These are phyloP conservation scores for Yamadazyma philogaea DNA, from an alignment of 805 yeast genomes.

Conservation along the genomic window DNA sequence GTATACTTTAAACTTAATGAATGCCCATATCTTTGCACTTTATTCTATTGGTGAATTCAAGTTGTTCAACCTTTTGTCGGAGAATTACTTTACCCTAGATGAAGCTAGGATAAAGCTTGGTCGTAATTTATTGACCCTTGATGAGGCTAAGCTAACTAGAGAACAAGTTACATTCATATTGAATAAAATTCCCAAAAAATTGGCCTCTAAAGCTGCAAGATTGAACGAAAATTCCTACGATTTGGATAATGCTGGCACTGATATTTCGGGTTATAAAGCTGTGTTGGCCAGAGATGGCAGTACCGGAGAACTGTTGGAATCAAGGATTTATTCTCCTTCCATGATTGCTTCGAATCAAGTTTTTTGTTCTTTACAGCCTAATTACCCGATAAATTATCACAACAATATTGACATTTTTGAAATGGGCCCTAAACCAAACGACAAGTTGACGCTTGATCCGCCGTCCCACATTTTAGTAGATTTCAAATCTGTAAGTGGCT, in stretches of 20 bases:
- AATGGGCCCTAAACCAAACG: slow-evolving; percentile 45
- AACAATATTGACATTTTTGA: slow-evolving; percentile 24
- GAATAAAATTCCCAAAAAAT: slow-evolving; percentile 58
- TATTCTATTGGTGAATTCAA: slow-evolving; percentile 69
- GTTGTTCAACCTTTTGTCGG: slow-evolving; percentile 54
- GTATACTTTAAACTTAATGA: slow-evolving; percentile 53
- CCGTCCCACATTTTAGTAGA: slow-evolving; percentile 73
- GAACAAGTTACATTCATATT: slow-evolving; percentile 52
- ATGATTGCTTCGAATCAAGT: slow-evolving; percentile 64
- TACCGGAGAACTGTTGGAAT: slow-evolving; percentile 54
- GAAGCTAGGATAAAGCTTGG: slow-evolving; percentile 53
- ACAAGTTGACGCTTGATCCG: slow-evolving; percentile 47
- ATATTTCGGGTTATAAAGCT: slow-evolving; percentile 64
- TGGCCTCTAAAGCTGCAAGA: slow-evolving; percentile 43
- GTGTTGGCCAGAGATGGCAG: slow-evolving; percentile 60
- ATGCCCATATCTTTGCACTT: slow-evolving; percentile 64
- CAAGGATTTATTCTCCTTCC: slow-evolving; percentile 47
- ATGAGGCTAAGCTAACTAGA: slow-evolving; percentile 48
- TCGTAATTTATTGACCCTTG: slow-evolving; percentile 50
- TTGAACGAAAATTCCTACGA: slow-evolving; percentile 38
- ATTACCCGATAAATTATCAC: slow-evolving; percentile 55
- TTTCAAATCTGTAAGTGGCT: slow-evolving; percentile 62
- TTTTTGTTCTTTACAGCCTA: slow-evolving; percentile 67
- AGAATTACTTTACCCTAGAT: slow-evolving; percentile 55
- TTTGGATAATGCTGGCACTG: slow-evolving; percentile 40